Evolutionary conservation across 2,329 filamentous ascomycete species (phyloP).

Genomic region (Parastagonospora avenae): DNA sequence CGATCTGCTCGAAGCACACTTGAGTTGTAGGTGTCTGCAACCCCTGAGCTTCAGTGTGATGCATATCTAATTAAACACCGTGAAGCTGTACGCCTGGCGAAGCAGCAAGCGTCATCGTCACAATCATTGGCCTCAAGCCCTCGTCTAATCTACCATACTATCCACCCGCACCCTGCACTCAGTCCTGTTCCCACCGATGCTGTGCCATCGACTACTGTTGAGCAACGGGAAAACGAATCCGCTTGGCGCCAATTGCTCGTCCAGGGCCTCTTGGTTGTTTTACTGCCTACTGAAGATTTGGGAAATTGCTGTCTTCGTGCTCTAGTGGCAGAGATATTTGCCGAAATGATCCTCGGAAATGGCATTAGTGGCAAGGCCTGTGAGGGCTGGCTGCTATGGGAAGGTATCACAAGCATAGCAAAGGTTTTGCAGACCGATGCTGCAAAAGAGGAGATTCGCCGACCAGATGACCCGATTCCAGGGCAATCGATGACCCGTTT

Average conservation of each 20-base stretch:
- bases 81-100: slow-evolving; percentile 73
- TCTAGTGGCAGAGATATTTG: slow-evolving; percentile 84
- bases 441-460: slow-evolving; percentile 31
- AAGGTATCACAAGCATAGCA: slow-evolving; percentile 75
- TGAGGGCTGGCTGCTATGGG: slow-evolving; percentile 89
- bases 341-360: slow-evolving; percentile 87
- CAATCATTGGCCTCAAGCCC: slow-evolving; percentile 66
- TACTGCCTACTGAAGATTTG: slow-evolving; percentile 90
- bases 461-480: slow-evolving; percentile 34
- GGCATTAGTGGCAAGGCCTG: slow-evolving; percentile 78
- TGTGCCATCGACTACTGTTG: slow-evolving; percentile 56
- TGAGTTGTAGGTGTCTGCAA: slow-evolving; percentile 66
- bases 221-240: slow-evolving; percentile 77
- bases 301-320: slow-evolving; percentile 84
- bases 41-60: slow-evolving; percentile 20
- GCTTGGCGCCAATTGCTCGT: slow-evolving; percentile 88
- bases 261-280: slow-evolving; percentile 76
- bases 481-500: slow-evolving; percentile 51
- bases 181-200: slow-evolving; percentile 71
- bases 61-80: slow-evolving; percentile 28
- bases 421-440: slow-evolving; percentile 50
- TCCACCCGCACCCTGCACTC: slow-evolving; percentile 80
- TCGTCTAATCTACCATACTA: slow-evolving; percentile 78
- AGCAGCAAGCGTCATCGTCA: slow-evolving; percentile 60
- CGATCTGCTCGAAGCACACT: slow-evolving; percentile 77